Evolutionary conservation across 345 rosid species (phyloP).

Genomic region (Eucalyptus victrix): DNA sequence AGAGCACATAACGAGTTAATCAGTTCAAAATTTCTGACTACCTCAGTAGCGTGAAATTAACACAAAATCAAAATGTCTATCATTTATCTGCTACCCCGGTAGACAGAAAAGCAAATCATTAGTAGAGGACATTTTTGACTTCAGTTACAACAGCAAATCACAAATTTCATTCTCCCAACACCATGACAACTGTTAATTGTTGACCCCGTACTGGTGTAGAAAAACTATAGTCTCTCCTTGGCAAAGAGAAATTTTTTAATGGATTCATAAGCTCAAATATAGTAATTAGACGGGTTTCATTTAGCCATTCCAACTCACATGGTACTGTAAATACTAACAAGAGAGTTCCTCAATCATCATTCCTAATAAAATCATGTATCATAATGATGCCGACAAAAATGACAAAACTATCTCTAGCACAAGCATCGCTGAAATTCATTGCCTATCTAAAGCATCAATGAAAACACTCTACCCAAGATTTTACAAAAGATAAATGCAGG

Average conservation of each 20-base stretch:
- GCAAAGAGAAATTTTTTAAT: not conserved
- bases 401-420: not conserved
- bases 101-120: not conserved
- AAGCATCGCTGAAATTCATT: not conserved
- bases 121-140: not conserved
- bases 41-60: too few relatives aligned
- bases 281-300: not conserved
- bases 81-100: not conserved
- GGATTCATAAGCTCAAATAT: not conserved
- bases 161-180: too few relatives aligned
- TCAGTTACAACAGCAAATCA: not conserved
- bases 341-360: not conserved
- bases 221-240: too few relatives aligned
- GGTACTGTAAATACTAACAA: not conserved
- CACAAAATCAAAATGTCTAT: not conserved
- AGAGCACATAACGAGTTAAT: too few relatives aligned
- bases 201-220: too few relatives aligned
- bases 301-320: not conserved
- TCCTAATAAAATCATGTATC: not conserved
- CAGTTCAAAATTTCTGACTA: too few relatives aligned
- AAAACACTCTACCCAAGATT: not conserved
- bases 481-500: not conserved
- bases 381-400: not conserved
- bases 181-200: too few relatives aligned
- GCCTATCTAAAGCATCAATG: not conserved